These are phyloP conservation scores for Sordariomycetes sp. DNA, from an alignment of 2,329 filamentous ascomycete species.

Conservation along the genomic window DNA sequence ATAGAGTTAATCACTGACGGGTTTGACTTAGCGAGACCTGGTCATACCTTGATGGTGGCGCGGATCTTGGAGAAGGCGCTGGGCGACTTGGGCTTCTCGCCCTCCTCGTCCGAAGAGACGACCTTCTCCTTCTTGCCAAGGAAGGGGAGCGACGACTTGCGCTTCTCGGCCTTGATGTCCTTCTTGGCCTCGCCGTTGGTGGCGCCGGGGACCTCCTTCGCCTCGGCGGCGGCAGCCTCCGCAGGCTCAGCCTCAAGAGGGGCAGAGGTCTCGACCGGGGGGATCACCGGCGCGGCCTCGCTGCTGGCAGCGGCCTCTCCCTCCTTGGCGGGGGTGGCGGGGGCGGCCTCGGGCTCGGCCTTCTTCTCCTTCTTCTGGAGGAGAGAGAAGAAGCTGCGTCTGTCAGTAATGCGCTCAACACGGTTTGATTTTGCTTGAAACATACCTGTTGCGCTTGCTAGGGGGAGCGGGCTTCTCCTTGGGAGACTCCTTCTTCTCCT, in stretches of 20 bases:
- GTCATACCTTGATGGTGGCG: slow-evolving; percentile 33
- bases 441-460: slow-evolving; percentile 33
- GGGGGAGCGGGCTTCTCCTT: slow-evolving; percentile 35
- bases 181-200: slow-evolving; percentile 44
- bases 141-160: slow-evolving; percentile 65
- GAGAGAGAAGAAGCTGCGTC: slow-evolving; percentile 37
- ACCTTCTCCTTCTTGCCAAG: slow-evolving; percentile 66
- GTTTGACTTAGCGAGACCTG: background rate
- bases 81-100: slow-evolving; percentile 35
- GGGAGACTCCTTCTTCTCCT: slow-evolving; percentile 16
- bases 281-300: slow-evolving; percentile 44
- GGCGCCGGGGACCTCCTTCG: slow-evolving; percentile 23
- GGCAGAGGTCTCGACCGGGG: slow-evolving; percentile 42
- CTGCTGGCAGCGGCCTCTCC: slow-evolving; percentile 26
- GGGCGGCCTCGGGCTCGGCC: slow-evolving; percentile 20
- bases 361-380: slow-evolving; percentile 45
- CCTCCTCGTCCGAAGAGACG: slow-evolving; percentile 44
- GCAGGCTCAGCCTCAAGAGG: slow-evolving; percentile 35
- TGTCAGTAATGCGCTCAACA: slow-evolving; percentile 7
- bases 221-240: slow-evolving; percentile 23
- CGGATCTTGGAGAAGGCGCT: slow-evolving; percentile 48
- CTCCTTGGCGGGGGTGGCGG: slow-evolving; percentile 24
- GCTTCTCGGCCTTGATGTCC: slow-evolving; percentile 54
- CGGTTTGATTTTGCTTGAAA: slow-evolving; percentile 12
- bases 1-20: background rate